Evolutionary conservation across 1,139 yeast genomes (phyloP), one percentile per base, ranked within the genome.

Genomic region (Wickerhamomyces sp.): DNA sequence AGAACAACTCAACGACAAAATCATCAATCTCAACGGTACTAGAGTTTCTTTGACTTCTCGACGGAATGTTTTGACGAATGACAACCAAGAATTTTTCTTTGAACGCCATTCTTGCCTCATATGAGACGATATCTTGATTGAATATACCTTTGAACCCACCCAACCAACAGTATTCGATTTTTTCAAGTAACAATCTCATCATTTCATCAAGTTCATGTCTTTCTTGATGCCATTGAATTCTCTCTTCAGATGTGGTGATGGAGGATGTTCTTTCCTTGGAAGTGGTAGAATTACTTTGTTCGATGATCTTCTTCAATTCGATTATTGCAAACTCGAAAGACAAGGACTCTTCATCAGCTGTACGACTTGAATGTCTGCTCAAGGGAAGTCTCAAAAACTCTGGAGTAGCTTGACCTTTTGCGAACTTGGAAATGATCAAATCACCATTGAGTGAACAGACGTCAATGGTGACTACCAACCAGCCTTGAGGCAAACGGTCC

Each of bases 71-170:
- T 29, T 54, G 52, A 17, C 55, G 57, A 15, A 62, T 42, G 9
- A 66, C 57, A 23, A 50, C 43, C 35, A 60, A 44, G 54, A 76
- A 55, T 37, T 68, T 47, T 2, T 36, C 39, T 46, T 64, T 62
- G 55, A 84, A 64, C 31, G 52, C 32, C 12, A 45, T 41, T 25
- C 68, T 59, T 6, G 57, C 51, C 1, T 49, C 46, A 10, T 47
- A 49, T 20, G 62, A 56, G 2, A 61, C 39, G 2, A 49, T 45
- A 11, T 43, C 46, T 6, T 60, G 60, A 24, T 63, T 58, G 50
- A 86, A 81, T 2, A 85, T 51, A 0, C 89, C 80, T 28, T 62
- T 61, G 44, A 87, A 83, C 0, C 94, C 94, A n/a, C 94, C 89
- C 30, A 89, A 58, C 94, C 96, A 87, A 39, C 65, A 62, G 20